phyloP scores from a whole-genome alignment of 306 rosid genomes.

The Rubus parviflorus region DNA sequence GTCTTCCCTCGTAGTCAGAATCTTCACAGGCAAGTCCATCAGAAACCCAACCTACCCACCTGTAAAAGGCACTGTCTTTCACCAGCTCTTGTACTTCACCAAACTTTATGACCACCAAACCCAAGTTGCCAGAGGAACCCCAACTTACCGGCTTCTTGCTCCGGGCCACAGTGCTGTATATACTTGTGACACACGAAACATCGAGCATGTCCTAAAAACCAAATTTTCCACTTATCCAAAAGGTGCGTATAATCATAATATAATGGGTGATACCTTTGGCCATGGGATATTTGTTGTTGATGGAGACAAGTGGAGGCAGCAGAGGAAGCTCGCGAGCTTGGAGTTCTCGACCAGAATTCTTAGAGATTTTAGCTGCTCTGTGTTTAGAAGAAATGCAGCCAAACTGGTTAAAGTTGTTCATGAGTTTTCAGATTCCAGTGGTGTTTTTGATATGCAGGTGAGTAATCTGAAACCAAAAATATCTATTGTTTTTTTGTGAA shows the following conservation, averaged over 20 bases:
- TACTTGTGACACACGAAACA: conserved; percentile 45
- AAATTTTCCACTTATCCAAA: conserved; percentile 48
- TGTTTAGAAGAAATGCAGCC: conserved; percentile 48
- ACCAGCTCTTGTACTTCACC: conserved; percentile 42
- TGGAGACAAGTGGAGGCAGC: conserved; percentile 69
- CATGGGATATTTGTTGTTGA: conserved; percentile 68
- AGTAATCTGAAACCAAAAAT: conserved; percentile 12
- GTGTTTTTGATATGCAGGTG: conserved; percentile 65
- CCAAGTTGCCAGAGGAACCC: conserved; percentile 32
- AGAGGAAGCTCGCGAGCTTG: conserved; percentile 63
- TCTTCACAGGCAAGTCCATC: conserved; percentile 54
- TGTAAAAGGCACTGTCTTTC: conserved; percentile 52
- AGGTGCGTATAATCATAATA: conserved; percentile 37
- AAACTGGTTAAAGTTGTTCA: conserved; percentile 47
- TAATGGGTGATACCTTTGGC: conserved; percentile 45
- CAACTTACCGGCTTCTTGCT: conserved; percentile 51
- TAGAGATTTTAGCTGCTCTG: conserved; percentile 58
- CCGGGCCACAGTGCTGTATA: conserved; percentile 36
- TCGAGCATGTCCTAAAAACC: conserved; percentile 51
- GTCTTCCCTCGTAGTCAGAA: conserved; percentile 26
- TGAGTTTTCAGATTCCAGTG: conserved; percentile 28
- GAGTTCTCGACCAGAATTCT: conserved; percentile 73
- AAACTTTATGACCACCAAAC: conserved; percentile 46
- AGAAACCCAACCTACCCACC: conserved; percentile 54
- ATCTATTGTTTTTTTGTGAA: not conserved